phyloP scores from a whole-genome alignment of 768 basidiomycete genomes.

The Rickenella mellea region DNA sequence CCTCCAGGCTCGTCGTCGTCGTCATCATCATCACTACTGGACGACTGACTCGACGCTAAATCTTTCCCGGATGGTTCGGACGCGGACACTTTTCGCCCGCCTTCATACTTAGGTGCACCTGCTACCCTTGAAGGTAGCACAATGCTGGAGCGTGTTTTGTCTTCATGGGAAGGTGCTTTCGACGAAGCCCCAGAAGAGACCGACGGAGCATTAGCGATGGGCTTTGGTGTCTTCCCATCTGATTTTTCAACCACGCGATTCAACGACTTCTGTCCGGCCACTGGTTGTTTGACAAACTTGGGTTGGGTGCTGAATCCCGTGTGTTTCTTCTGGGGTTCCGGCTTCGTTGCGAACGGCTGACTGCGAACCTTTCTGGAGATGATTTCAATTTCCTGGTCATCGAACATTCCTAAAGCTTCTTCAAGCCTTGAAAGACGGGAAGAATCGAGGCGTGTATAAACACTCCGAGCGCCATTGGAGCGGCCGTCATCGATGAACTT shows the following conservation, averaged over 20 bases:
- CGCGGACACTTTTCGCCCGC: too few relatives aligned
- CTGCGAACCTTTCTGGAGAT: constrained; percentile 32
- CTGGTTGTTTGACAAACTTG: background rate
- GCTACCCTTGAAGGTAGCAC: background rate
- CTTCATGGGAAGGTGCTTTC: too few relatives aligned
- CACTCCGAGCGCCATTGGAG: constrained; percentile 30
- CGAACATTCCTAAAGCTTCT: constrained; percentile 54
- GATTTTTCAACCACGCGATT: background rate
- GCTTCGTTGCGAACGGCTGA: background rate
- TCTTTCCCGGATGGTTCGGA: too few relatives aligned
- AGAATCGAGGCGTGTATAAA: constrained; percentile 49
- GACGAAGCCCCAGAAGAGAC: background rate
- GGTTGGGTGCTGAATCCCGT: background rate
- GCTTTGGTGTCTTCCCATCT: background rate
- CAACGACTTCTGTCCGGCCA: too few relatives aligned
- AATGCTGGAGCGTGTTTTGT: background rate
- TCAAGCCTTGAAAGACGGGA: constrained; percentile 58
- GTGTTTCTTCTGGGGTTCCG: background rate
- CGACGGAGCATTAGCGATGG: background rate
- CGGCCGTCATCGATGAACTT: constrained; percentile 55
- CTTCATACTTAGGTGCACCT: too few relatives aligned
- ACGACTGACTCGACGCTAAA: too few relatives aligned
- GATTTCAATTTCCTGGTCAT: constrained; percentile 52
- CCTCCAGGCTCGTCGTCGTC: constrained; percentile 39
- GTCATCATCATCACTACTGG: constrained; percentile 36